Evolutionary conservation across 2,329 filamentous ascomycete genomes (phyloP), one percentile per base, ranked within the genome.

Genomic region (Trichophyton verrucosum): DNA sequence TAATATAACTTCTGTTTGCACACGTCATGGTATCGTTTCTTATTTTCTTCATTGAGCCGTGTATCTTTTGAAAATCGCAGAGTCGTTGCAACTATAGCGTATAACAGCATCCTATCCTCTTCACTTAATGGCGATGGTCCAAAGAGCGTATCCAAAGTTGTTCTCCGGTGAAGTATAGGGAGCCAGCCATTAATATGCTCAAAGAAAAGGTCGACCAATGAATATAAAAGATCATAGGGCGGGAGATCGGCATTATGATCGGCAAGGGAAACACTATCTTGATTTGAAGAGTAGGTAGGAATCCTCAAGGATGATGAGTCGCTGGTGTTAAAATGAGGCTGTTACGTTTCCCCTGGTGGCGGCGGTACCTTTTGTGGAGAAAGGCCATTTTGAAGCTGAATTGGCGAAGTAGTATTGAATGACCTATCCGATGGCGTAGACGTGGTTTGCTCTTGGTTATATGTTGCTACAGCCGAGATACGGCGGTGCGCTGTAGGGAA

Each of bases 81-180:
- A 0, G 90, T 91, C 0, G 90, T 94, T 1, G 90, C 90, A 3
- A 96, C 89, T 60, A 96, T 95, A 3, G 91, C 87, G 72, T 95
- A 89, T 4, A 96, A 78, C 13, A 96, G 77, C 60, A 95, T 87
- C 47, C 87, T 82, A 69, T 96, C 91, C 1, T 87, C 85, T 72
- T 95, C 89, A 42, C 91, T 87, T 1, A 94, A 76, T 1, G 86
- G 82, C 0, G 85, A 83, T 0, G 86, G 83, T 0, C 89, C 89
- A 66, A 96, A 96, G 0, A 96, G 79, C 0, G 85, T 84, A 66
- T 95, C 88, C 7, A 96, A 74, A 0, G 90, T 95, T 3, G 87
- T 85, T 68, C 88, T 85, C 22, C 89, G 84, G 73, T 96, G 89
- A n/a, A 96, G 77, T 24, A 96, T 94, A 0, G 91, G 91, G 70